phyloP scores from a whole-genome alignment of 1,284 basidiomycete genomes.

The Trametes sp. region DNA sequence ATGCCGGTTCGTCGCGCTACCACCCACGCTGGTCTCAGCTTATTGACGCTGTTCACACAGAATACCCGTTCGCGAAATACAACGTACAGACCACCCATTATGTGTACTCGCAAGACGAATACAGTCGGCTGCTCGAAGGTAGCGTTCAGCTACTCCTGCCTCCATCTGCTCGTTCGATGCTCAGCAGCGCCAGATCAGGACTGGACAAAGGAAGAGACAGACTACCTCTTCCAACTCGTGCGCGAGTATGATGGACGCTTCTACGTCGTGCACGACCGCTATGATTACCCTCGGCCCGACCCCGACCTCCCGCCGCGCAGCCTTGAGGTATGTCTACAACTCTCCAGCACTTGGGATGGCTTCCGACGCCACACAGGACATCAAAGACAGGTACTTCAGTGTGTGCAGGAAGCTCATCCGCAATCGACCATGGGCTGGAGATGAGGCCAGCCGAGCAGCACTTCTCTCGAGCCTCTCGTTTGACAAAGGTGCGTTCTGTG shows the following conservation, averaged over 20 bases:
- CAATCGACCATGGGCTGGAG: constrained; percentile 83
- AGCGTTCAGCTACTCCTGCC: constrained; percentile 12
- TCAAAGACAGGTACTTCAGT: constrained; percentile 95
- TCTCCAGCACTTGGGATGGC: background rate
- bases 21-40: too few relatives aligned
- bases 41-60: too few relatives aligned
- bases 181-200: constrained; percentile 63
- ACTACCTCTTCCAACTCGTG: constrained; percentile 88
- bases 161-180: background rate
- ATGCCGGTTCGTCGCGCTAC: constrained; percentile 53
- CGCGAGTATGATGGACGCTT: constrained; percentile 90
- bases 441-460: constrained; percentile 74
- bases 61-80: constrained; percentile 85
- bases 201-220: constrained; percentile 96
- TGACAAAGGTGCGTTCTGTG: constrained; percentile 72
- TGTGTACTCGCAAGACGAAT: constrained; percentile 93
- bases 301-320: constrained; percentile 54
- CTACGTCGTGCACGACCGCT: constrained; percentile 91
- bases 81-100: constrained; percentile 76
- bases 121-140: constrained; percentile 83
- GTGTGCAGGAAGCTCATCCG: constrained; percentile 91
- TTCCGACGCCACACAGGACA: constrained; percentile 62
- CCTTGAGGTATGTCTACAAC: constrained; percentile 65
- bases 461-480: constrained; percentile 80
- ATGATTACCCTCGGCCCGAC: constrained; percentile 64